A percentile compares a stretch with the other conserved stretches of the same genome.
Evolutionary conservation across 75 land plant species (phyloP).

Genomic region (Larix kaempferi): DNA sequence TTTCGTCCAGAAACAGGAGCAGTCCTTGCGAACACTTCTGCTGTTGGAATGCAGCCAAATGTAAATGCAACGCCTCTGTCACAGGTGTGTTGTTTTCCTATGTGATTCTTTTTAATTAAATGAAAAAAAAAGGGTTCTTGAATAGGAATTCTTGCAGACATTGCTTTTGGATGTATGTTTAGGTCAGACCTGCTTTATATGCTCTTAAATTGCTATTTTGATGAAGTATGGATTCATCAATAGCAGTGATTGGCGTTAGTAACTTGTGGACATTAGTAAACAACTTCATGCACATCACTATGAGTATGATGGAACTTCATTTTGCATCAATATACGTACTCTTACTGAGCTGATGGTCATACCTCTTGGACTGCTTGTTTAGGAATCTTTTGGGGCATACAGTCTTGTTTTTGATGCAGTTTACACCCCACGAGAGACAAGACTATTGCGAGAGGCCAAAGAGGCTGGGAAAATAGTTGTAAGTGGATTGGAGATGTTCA

Average conservation of each 20-base stretch:
- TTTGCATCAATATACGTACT: too few relatives aligned
- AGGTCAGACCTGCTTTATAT: too few relatives aligned
- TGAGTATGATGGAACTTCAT: too few relatives aligned
- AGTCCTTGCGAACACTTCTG: slow-evolving; percentile 45
- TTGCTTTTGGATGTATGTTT: too few relatives aligned
- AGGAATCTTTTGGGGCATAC: slow-evolving; percentile 60
- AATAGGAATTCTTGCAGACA: too few relatives aligned
- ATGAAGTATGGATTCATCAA: too few relatives aligned
- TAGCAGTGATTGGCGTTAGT: neutral
- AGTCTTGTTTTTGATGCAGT: slow-evolving; percentile 77
- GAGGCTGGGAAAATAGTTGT: slow-evolving; percentile 60
- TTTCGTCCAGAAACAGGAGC: slow-evolving; percentile 41
- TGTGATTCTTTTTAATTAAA: neutral
- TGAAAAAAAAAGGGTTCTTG: too few relatives aligned
- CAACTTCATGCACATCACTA: too few relatives aligned
- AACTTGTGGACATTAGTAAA: neutral
- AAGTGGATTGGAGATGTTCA: slow-evolving; percentile 81
- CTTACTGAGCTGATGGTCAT: neutral
- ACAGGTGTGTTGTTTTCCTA: slow-evolving; percentile 22
- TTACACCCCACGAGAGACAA: slow-evolving; percentile 60
- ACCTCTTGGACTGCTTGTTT: slow-evolving; percentile 1
- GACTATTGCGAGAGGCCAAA: slow-evolving; percentile 56
- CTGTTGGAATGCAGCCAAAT: slow-evolving; percentile 52
- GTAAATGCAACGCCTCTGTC: slow-evolving; percentile 31
- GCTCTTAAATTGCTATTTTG: too few relatives aligned